Conservation (phyloP, 345 rosid genomes). For the Zanthoxylum bungeanum region DNA sequence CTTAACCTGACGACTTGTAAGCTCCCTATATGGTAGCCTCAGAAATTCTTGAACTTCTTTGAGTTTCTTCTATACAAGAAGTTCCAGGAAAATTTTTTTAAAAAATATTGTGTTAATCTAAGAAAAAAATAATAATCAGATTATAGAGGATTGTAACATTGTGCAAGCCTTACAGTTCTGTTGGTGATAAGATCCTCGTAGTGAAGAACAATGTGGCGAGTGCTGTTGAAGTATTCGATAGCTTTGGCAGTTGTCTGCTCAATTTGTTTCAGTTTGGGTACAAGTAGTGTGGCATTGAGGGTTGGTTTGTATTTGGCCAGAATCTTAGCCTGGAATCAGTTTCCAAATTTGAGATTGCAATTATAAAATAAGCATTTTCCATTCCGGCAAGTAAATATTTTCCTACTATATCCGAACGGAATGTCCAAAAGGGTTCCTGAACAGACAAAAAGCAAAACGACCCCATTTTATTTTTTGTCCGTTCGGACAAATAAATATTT, state of each 20-base stretch:
- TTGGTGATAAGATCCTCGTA: conserved; percentile 37
- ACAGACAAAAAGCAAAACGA: too few relatives aligned
- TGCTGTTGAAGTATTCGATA: conserved; percentile 29
- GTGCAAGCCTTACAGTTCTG: conserved; percentile 16
- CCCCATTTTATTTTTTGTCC: too few relatives aligned
- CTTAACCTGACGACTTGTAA: conserved; percentile 36
- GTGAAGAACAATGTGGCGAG: conserved; percentile 35
- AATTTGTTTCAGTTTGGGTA: conserved; percentile 29
- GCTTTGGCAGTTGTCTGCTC: conserved; percentile 31
- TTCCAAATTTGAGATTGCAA: too few relatives aligned
- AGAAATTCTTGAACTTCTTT: conserved; percentile 31
- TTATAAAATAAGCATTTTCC: too few relatives aligned
- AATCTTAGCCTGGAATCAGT: conserved; percentile 32
- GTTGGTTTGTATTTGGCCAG: conserved; percentile 39
- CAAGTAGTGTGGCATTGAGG: conserved; percentile 24
- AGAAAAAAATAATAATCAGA: not conserved
- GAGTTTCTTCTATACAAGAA: conserved; percentile 26
- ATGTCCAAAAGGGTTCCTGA: too few relatives aligned
- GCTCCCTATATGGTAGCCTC: conserved; percentile 31
- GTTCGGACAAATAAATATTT: too few relatives aligned
- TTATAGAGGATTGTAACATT: not conserved
- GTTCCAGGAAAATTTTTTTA: not conserved
- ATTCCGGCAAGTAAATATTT: too few relatives aligned
- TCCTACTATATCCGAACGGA: too few relatives aligned
- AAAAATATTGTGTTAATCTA: too few relatives aligned